phyloP scores from a whole-genome alignment of 768 basidiomycete species.

The Phaeolepiota aurea region DNA sequence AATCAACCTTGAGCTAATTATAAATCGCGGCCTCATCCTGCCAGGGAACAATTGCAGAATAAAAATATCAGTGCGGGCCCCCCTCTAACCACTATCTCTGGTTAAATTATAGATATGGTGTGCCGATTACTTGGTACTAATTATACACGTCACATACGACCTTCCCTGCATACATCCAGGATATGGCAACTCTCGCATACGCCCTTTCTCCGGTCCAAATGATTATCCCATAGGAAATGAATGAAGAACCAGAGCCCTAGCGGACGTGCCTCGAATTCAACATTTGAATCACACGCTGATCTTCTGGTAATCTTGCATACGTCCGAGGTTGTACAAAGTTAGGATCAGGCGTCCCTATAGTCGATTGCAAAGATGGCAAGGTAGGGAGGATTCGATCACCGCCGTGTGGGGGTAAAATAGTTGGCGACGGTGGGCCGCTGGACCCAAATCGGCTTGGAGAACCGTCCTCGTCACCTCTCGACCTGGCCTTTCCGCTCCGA shows the following conservation, averaged over 20 bases:
- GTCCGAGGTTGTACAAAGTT: conserved; percentile 16
- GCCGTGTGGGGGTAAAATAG: conserved; percentile 8
- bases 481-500: conserved; percentile 33
- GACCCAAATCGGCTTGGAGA: conserved; percentile 6
- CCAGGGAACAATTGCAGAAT: not conserved
- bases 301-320: conserved; percentile 39
- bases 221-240: not conserved
- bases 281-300: conserved; percentile 54
- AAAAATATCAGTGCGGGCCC: not conserved
- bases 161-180: not conserved
- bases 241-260: conserved; percentile 9
- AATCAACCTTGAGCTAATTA: not conserved
- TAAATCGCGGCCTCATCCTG: not conserved
- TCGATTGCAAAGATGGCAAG: conserved; percentile 26
- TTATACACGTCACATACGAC: not conserved
- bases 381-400: conserved; percentile 26
- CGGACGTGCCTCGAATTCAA: conserved; percentile 33
- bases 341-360: conserved; percentile 20
- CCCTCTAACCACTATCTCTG: not conserved
- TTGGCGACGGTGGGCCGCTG: conserved; percentile 8
- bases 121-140: not conserved
- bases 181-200: not conserved
- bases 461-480: conserved; percentile 26
- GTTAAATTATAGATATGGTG: not conserved
- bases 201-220: not conserved